These are phyloP conservation scores for Tympanopsis confertula DNA, from an alignment of 2,329 filamentous ascomycete genomes.

Conservation along the genomic window DNA sequence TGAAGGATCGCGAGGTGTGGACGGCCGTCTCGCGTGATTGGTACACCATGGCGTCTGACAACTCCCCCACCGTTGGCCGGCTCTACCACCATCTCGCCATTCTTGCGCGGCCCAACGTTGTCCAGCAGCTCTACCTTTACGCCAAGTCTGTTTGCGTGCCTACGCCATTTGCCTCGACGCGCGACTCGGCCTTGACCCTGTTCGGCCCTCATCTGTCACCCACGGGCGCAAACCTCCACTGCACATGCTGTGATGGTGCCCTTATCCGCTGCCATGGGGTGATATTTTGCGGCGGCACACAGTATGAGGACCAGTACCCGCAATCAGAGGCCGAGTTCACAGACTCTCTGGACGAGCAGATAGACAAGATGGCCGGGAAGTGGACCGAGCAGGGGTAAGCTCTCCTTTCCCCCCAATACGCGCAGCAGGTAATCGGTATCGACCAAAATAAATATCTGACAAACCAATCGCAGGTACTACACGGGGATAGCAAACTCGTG, in stretches of 20 bases:
- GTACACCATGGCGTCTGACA: slow-evolving; percentile 75
- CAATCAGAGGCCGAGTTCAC: too few species aligned
- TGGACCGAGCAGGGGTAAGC: neutral
- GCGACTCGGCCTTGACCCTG: slow-evolving; percentile 58
- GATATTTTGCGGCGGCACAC: slow-evolving; percentile 4
- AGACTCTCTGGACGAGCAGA: neutral
- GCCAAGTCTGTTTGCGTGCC: slow-evolving; percentile 58
- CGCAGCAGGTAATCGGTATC: slow-evolving; percentile 17
- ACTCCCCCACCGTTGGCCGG: slow-evolving; percentile 61
- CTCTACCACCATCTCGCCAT: slow-evolving; percentile 85
- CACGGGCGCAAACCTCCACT: slow-evolving; percentile 1
- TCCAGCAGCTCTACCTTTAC: slow-evolving; percentile 66
- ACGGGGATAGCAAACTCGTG: slow-evolving; percentile 45
- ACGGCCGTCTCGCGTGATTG: slow-evolving; percentile 68
- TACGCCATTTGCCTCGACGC: slow-evolving; percentile 54
- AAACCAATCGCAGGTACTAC: slow-evolving; percentile 30
- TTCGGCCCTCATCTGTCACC: slow-evolving; percentile 31
- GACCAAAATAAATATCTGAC: slow-evolving; percentile 14
- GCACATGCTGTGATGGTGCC: slow-evolving; percentile 15
- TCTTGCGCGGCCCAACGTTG: slow-evolving; percentile 54
- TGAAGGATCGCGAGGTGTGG: slow-evolving; percentile 69
- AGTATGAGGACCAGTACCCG: too few species aligned
- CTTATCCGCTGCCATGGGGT: slow-evolving; percentile 9
- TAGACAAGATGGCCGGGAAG: neutral
- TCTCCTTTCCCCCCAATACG: slow-evolving; percentile 8